Evolutionary conservation across 2,329 filamentous ascomycete genomes (phyloP), one percentile per base, ranked within the genome.

Genomic region (Diaporthe sp.): DNA sequence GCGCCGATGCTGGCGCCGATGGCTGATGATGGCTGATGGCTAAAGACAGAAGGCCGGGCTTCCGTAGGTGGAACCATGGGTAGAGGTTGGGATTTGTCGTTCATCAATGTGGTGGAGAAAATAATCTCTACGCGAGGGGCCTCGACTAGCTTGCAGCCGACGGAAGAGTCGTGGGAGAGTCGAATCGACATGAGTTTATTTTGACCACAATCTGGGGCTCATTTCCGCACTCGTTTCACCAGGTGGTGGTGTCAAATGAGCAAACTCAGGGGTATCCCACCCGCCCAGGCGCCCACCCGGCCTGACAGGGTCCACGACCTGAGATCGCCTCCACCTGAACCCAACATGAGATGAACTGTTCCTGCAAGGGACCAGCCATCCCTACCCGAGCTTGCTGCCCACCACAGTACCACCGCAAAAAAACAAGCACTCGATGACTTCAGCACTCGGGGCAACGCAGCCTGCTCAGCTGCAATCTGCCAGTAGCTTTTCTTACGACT

Each of bases 271-370:
- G 71, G 71, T 70, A 70, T 70, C 65, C 65, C 65, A 53, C 65
- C 47, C 65, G 61, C 61, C 61, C 44, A 68, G 63, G 15, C 28
- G 47, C 31, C 65, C 22, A 53, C 47, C 65, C 34, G 31, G 63
- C 28, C 65, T 68, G 65, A 68, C 47, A 68, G 65, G 65, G 65
- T 51, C 65, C 49, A 55, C n/a, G 49, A 39, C 47, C 49, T 55
- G 49, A 70, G 49, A 55, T 53, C 31, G 47, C 31, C 49, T 42
- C 65, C 65, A 65, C 61, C 28, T 31, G 49, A 53, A 34, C 65
- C 65, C 65, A 70, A 70, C 65, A 70, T 70, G 65, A 70, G 65
- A 70, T 70, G 65, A 70, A 70, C 65, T 70, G 49, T 55, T 70
- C 65, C 65, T 70, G 65, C 65, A 68, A 68, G 65, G 65, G 65